Base-by-base conservation (phyloP, 208 protist genomes). In the Crithidia sp. region DNA sequence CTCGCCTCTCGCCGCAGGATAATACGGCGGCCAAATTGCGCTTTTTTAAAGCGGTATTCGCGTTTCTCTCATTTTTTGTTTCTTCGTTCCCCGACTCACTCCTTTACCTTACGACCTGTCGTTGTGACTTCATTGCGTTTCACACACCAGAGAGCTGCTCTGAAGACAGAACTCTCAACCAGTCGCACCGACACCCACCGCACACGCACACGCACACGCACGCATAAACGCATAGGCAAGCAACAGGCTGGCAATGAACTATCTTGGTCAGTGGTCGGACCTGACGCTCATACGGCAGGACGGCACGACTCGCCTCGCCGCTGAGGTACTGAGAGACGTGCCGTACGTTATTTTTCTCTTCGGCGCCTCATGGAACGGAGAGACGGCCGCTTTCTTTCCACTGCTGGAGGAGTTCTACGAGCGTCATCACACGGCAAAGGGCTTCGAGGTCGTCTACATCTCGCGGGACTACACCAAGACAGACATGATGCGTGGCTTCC, bases 241-340 rank as follows among this genome's bases (percentile, higher is more conserved):
- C 12, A 28, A 28, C 28, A 28, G 2, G 7, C 53, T 36, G 17
- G 8, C n/a, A 13, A 49, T 49, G 45, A 49, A 13, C 45, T 49
- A 85, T 67, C 81, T 88, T 59, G 78, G 70, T 0, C 83, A 88
- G 64, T 88, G 83, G 83, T 77, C 83, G 0, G 68, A 82, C 28
- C 45, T 88, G 4, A 47, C 65, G 43, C 65, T 85, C 6, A 6
- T 88, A 37, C 63, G 68, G 9, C 77, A 78, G 53, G 77, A 82
- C 54, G 81, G 76, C 13, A 71, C 54, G 7, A 69, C 41, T 8
- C 66, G 64, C 7, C 69, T 71, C 50, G 81, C 67, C 50, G 28
- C 67, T 2, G 81, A 85, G 0, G 76, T 77, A 4, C 67, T 85
- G 5, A 9, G 49, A 14, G 45, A 62, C 37, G 50, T 57, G n/a